Evolutionary conservation across 192 early-diverging fungal genomes (phyloP), one percentile per base, ranked within the genome.

Genomic region (Coemansia sp.): DNA sequence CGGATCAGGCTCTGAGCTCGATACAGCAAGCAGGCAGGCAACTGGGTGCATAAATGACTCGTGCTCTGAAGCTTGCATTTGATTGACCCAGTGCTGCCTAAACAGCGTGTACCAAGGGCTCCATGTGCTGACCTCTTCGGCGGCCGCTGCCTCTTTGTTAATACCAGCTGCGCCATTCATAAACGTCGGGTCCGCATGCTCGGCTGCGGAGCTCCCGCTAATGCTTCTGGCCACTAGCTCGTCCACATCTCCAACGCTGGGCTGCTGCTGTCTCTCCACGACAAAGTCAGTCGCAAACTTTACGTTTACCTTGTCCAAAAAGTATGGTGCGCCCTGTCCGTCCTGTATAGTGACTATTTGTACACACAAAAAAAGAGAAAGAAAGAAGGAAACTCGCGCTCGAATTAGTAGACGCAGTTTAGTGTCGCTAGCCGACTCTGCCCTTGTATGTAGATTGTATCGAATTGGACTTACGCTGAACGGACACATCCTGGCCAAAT

Each of bases 41-140:
- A 96, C 86, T 2, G 96, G 96, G 67, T 97, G 93, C 36, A 92
- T 87, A 58, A 98, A 96, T 5, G 90, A 85, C 61, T 95, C 92
- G 53, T 97, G 92, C 54, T 97, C 94, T 0, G 89, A 84, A 9
- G 83, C 70, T 11, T 84, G 87, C 55, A 79, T 78, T 29, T 84
- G 59, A 24, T 53, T 36, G 5, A 64, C 44, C 74, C 74, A 70
- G 20, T 64, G 59, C 47, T 72, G 77, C 17, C 90, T 76, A 66
- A 92, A 94, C 53, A 78, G 54, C 10, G 81, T 55, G 71, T 93
- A 97, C 93, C 93, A 95, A 14, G 95, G 95, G 13, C 87, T 55
- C 71, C 71, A 74, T 22, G 42, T 25, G 24, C 46, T 46, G 14
- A 53, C 44, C 5, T 74, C 71, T 3, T 56, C 69, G 19, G 30